Conservation (phyloP, 768 basidiomycete species). For the Cubamyces sp. region DNA sequence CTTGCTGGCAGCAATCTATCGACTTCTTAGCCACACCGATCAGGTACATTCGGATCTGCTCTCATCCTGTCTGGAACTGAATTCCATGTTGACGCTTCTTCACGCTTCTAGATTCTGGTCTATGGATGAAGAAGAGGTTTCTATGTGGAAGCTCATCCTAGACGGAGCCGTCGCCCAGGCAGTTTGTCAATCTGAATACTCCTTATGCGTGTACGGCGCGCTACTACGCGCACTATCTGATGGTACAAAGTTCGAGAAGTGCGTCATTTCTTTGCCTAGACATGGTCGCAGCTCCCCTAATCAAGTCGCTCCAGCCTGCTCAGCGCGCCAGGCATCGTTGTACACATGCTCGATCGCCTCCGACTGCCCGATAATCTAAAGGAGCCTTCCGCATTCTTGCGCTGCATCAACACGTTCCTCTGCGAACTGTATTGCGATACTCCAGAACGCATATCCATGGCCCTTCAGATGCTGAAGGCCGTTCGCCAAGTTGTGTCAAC, state of each 20-base stretch:
- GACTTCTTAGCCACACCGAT: conserved; percentile 53
- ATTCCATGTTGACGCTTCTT: conserved; percentile 8
- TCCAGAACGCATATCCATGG: background rate
- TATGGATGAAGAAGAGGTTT: conserved; percentile 46
- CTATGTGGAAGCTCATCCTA: conserved; percentile 48
- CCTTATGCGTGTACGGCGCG: conserved; percentile 18
- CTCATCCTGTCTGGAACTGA: background rate
- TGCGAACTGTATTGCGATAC: conserved; percentile 12
- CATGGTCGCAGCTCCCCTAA: background rate
- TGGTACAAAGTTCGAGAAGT: background rate
- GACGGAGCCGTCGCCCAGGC: conserved; percentile 37
- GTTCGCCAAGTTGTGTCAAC: background rate
- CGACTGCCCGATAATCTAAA: background rate
- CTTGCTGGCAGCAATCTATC: conserved; percentile 46
- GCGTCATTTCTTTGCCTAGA: background rate
- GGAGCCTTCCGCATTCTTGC: conserved; percentile 2
- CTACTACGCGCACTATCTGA: background rate
- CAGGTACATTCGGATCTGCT: conserved; percentile 39
- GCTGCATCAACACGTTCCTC: conserved; percentile 8
- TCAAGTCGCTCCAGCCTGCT: background rate
- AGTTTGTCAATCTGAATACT: conserved; percentile 18
- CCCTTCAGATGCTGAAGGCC: background rate
- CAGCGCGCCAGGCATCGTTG: conserved; percentile 3
- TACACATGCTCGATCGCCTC: conserved; percentile 10
- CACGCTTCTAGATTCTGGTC: conserved; percentile 46